These are phyloP conservation scores for Heterobasidion irregulare DNA, from an alignment of 1,284 basidiomycete species.

Conservation along the genomic window DNA sequence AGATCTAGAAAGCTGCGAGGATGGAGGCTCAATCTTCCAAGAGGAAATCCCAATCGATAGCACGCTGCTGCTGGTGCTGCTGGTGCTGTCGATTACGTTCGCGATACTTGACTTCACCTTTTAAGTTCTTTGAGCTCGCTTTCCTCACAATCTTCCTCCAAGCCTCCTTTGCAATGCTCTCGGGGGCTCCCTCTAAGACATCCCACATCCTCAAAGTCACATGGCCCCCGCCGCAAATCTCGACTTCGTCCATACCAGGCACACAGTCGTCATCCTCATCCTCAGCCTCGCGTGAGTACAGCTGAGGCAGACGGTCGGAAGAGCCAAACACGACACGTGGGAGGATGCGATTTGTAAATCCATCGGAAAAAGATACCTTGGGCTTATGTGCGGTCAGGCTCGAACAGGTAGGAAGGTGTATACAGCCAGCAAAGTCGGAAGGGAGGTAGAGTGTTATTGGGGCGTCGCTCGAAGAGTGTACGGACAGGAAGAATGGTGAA, in stretches of 20 bases:
- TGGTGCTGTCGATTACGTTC: slow-evolving; percentile 39
- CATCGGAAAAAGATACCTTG: slow-evolving; percentile 54
- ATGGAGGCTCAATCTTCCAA: slow-evolving; percentile 45
- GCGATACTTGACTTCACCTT: background rate
- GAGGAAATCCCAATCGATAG: slow-evolving; percentile 71
- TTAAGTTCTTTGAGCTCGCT: slow-evolving; percentile 21
- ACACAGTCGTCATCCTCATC: background rate
- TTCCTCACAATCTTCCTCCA: slow-evolving; percentile 54
- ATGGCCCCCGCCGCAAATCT: slow-evolving; percentile 46
- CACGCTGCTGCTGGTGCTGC: slow-evolving; percentile 41
- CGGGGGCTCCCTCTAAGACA: slow-evolving; percentile 50
- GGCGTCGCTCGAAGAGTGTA: slow-evolving; percentile 44
- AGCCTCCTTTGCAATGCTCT: slow-evolving; percentile 48
- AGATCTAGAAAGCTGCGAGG: no score
- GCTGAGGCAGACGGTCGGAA: slow-evolving; percentile 21
- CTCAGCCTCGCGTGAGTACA: slow-evolving; percentile 15
- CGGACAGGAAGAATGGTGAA: slow-evolving; percentile 56
- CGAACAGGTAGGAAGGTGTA: slow-evolving; percentile 35
- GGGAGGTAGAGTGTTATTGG: slow-evolving; percentile 68
- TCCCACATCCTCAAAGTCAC: slow-evolving; percentile 76
- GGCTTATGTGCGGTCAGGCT: slow-evolving; percentile 12
- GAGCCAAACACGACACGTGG: slow-evolving; percentile 50
- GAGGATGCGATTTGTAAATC: slow-evolving; percentile 63
- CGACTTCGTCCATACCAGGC: slow-evolving; percentile 46
- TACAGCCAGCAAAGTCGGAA: slow-evolving; percentile 65